These are phyloP conservation scores for Smallanthus sonchifolius DNA, from an alignment of 129 eudicot genomes.

Conservation along the genomic window DNA sequence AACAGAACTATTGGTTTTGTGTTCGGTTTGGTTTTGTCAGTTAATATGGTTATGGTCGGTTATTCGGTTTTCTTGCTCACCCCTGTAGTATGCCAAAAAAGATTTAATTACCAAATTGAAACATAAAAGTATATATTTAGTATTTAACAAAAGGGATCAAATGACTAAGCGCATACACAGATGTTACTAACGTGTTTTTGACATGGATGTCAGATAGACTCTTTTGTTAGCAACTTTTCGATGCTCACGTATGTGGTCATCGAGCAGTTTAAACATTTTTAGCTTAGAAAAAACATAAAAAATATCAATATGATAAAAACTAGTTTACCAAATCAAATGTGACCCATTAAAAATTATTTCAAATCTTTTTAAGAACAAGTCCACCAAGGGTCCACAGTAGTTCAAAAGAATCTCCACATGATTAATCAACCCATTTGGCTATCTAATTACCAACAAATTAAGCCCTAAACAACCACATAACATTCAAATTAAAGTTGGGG, in stretches of 20 bases:
- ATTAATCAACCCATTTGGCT: constrained; percentile 16
- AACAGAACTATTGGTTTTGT: too few relatives aligned
- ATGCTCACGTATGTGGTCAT: neutral
- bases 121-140: too few relatives aligned
- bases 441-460: constrained; percentile 23
- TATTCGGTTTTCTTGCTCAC: too few relatives aligned
- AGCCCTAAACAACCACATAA: constrained; percentile 16
- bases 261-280: neutral
- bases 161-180: too few relatives aligned
- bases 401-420: constrained; percentile 20
- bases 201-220: neutral
- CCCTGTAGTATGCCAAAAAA: too few relatives aligned
- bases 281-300: neutral
- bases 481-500: neutral
- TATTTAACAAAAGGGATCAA: too few relatives aligned
- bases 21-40: too few relatives aligned
- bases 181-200: too few relatives aligned
- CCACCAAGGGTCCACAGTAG: constrained; percentile 19
- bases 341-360: constrained; percentile 7
- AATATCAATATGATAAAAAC: neutral
- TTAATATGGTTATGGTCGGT: too few relatives aligned
- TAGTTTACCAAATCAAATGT: neutral
- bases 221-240: neutral
- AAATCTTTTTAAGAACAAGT: constrained; percentile 12
- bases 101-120: too few relatives aligned